Evolutionary conservation across 148 eudicot genomes (phyloP), one percentile per base, ranked within the genome.

Genomic region (Rhododendron williamsianum): DNA sequence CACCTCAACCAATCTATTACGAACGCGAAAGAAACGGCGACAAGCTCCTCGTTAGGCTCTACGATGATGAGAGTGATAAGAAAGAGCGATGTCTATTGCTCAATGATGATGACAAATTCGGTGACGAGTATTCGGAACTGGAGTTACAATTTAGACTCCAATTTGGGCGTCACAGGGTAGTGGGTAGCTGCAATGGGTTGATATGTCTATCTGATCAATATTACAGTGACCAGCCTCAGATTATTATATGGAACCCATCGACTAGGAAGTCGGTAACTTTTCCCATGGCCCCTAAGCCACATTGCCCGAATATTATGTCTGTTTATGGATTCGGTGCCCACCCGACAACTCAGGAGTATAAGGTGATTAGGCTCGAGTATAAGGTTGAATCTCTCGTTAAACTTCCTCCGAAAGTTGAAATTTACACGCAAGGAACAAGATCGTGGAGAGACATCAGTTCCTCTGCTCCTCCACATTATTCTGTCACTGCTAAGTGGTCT

Each of bases 101-200:
- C 3, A 2, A 19, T 3, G 87, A 88, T 56, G 85, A 82, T 18
- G 85, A 83, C 6, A 81, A 78, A 15, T 81, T 87, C 4, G 81
- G 49, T 6, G 38, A 67, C 4, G 91, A 56, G 2, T 85, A 35
- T 33, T 19, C 51, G 2, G 83, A 83, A 63, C 19, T 90, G 6
- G 35, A 81, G 5, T 88, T 82, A 76, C 89, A 89, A 13, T 81
- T 88, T 65, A 78, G 54, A 52, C 45, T 79, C 56, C 54, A 1
- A 41, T 2, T 74, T 56, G 88, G 86, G 72, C 88, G 86, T 87
- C 81, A 78, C 73, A 71, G 88, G 45, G 52, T 90, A 7, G 87
- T 89, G 25, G 89, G 90, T 23, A 38, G 71, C 54, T 89, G 86
- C 60, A 82, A 90, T 19, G 92, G 91, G 11, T 43, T 90, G 56